Evolutionary conservation across 2,329 filamentous ascomycete genomes (phyloP).

Genomic region (Ascochyta viciae-villosae): DNA sequence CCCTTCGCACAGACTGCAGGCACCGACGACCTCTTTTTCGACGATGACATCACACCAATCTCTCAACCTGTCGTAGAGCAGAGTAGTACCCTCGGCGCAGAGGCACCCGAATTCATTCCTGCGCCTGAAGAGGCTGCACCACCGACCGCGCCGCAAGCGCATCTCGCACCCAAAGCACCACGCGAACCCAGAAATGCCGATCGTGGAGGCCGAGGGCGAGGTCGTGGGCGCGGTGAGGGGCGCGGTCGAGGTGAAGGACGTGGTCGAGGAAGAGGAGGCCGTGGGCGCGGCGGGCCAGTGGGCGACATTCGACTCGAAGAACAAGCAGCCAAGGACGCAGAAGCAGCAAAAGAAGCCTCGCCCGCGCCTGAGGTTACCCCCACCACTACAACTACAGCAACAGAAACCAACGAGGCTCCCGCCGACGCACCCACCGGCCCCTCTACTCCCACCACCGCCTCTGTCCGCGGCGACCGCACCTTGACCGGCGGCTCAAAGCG

Average conservation of each 20-base stretch:
- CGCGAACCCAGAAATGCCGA: constrained; percentile 39
- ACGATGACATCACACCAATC: constrained; percentile 58
- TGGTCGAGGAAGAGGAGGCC: constrained; percentile 32
- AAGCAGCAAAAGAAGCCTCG: constrained; percentile 29
- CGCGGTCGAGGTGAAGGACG: constrained; percentile 32
- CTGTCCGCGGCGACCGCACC: constrained; percentile 44
- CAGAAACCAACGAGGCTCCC: constrained; percentile 21
- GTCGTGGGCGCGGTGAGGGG: constrained; percentile 31
- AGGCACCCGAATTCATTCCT: constrained; percentile 29
- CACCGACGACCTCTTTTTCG: constrained; percentile 60
- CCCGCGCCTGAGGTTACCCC: constrained; percentile 22
- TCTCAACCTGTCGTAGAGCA: constrained; percentile 52
- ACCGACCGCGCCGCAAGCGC: constrained; percentile 30
- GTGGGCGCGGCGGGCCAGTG: constrained; percentile 14
- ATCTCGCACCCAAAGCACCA: constrained; percentile 30
- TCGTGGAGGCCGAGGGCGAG: constrained; percentile 36
- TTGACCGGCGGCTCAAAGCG: constrained; percentile 44
- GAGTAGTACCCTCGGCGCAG: constrained; percentile 28
- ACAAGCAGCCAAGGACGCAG: constrained; percentile 19
- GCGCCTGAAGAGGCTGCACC: constrained; percentile 27
- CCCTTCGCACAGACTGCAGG: constrained; percentile 59
- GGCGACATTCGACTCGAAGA: constrained; percentile 18
- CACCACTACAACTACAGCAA: constrained; percentile 9
- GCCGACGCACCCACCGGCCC: constrained; percentile 31
- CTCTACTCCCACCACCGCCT: constrained; percentile 32